These are phyloP conservation scores for Galerina marginata DNA, from an alignment of 768 basidiomycete species.

Conservation along the genomic window DNA sequence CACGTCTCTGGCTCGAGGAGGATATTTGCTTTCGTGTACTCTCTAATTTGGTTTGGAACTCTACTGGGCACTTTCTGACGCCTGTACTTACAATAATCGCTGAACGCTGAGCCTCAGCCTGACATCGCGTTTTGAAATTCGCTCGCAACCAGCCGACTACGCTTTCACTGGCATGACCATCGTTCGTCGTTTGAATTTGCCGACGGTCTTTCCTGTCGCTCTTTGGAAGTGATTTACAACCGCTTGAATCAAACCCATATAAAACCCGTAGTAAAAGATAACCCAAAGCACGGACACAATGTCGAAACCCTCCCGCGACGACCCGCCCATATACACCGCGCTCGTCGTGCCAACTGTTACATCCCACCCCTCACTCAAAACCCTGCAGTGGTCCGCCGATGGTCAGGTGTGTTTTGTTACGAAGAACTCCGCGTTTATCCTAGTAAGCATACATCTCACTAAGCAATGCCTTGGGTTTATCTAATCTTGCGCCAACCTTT, in stretches of 20 bases:
- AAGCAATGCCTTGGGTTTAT: not conserved
- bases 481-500: conserved; percentile 2
- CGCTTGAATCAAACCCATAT: not conserved
- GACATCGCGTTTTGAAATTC: too few species aligned
- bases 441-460: conserved; percentile 48
- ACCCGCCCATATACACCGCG: conserved; percentile 49
- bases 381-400: conserved; percentile 77
- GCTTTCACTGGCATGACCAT: too few species aligned
- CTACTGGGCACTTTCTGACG: too few species aligned
- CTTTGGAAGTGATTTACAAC: not conserved
- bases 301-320: conserved; percentile 9
- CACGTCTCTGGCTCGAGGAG: too few species aligned
- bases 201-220: too few species aligned
- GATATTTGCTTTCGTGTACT: too few species aligned
- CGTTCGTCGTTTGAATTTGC: too few species aligned
- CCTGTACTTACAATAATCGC: too few species aligned
- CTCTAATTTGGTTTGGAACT: too few species aligned
- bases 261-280: not conserved
- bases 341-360: conserved; percentile 65
- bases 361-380: conserved; percentile 59
- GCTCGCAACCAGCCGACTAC: too few species aligned
- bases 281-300: not conserved
- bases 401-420: conserved; percentile 75
- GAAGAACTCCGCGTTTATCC: conserved; percentile 67
- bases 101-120: too few species aligned